Base-by-base conservation (phyloP, 2,329 filamentous ascomycete species). In the Apiospora kogelbergensis region DNA sequence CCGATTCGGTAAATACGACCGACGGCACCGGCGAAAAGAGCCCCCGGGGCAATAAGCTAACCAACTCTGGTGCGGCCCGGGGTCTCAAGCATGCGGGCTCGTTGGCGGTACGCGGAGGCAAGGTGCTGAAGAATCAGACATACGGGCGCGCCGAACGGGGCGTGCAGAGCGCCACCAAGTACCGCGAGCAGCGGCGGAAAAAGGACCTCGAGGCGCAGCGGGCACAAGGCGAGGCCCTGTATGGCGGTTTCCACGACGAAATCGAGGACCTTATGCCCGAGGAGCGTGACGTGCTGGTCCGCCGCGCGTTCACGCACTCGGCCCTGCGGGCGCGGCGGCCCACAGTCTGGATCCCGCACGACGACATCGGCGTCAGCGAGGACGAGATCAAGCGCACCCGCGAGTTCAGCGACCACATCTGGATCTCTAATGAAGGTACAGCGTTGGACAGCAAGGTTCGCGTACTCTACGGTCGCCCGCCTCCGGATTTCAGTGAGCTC, bases 341-440 rank as follows among this genome's bases (percentile, higher is more conserved):
- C 0, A 93, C 93, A 0, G 90, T 99, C 33, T 99, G 96, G 96
- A 93, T 99, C 60, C 96, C 96, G 0, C 89, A 91, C 13, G 96
- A 99, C 76, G 92, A 96, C 73, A 81, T 98, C 6, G 96, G 96
- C 6, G 88, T 99, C 69, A 94, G 93, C 73, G 94, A 97, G 74
- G 95, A 98, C 74, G 96, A 99, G 82, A 91, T 98, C 60, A 86
- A 86, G 76, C 86, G 93, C 44, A 97, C 94, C 7, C 87, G 90
- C 72, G 85, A 86, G 64, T 92, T 94, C 78, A 95, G 91, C 77
- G 89, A 93, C 70, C 85, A 89, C 71, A 92, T 98, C 67, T 97
- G 94, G 93, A 94, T 98, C 77, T 97, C 93, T 75, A 98, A 98
- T 79, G 92, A 97, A 78, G 94, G 94, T 69, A 94, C 95, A 24